A percentile compares a stretch with the other conserved stretches of the same genome.
Conservation (phyloP, 441 rosid species). For the Sinapis alba region DNA sequence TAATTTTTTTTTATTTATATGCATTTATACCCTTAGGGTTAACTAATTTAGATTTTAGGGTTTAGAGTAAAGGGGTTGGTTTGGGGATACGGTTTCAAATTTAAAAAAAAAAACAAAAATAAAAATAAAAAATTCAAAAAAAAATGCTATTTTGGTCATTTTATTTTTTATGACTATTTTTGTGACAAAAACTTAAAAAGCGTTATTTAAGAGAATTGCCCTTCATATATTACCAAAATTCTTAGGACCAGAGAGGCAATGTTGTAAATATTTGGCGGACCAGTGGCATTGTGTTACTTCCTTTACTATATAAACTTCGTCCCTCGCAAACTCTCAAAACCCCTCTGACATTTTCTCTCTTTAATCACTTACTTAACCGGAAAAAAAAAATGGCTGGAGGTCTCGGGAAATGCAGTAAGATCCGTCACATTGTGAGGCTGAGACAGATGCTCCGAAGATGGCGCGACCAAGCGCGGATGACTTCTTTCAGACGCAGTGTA, state of each 20-base stretch:
- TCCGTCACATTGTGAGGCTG: conserved; percentile 88
- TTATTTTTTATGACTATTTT: no score
- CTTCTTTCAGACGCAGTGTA: conserved; percentile 38
- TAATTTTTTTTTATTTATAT: no score
- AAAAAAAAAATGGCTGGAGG: conserved; percentile 42
- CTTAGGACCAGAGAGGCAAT: conserved; percentile 11
- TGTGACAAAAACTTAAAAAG: no score
- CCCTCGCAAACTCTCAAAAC: conserved; percentile 15
- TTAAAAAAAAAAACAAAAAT: no score
- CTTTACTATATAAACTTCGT: conserved; percentile 46
- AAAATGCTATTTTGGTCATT: no score
- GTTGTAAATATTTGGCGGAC: conserved; percentile 48
- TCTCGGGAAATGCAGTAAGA: conserved; percentile 75
- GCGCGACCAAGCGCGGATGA: conserved; percentile 76
- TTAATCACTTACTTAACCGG: background rate
- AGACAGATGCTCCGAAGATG: conserved; percentile 79
- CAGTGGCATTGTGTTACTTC: conserved; percentile 29
- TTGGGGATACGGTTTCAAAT: no score
- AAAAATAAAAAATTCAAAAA: no score
- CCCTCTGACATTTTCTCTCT: conserved; percentile 38
- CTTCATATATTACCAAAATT: background rate
- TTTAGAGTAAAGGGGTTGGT: no score
- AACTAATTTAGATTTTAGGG: no score
- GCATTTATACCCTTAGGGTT: no score
- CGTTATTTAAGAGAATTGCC: no score